Percentiles rank a stretch among this genome's conserved stretches.
phyloP scores from a whole-genome alignment of 2,329 filamentous ascomycete species.

The Dryadomyces sulphureus region DNA sequence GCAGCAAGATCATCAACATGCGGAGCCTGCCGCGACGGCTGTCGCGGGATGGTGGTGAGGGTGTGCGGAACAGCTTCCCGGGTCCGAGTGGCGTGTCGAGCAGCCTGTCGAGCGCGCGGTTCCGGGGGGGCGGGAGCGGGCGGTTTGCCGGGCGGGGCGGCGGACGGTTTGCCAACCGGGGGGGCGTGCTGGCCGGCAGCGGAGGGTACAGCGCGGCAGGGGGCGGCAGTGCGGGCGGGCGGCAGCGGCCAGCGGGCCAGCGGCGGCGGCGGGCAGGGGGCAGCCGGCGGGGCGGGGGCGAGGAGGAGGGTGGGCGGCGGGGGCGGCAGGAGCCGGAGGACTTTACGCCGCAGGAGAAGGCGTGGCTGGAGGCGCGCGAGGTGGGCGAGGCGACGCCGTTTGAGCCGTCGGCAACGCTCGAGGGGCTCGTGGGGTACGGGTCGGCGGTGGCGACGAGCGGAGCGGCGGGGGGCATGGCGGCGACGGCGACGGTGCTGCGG shows the following conservation, averaged over 20 bases:
- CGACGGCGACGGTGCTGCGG: conserved; percentile 18
- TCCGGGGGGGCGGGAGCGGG: not conserved
- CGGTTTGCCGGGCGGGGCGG: conserved; percentile 2
- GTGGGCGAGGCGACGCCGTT: conserved; percentile 17
- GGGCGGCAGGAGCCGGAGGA: conserved; percentile 1
- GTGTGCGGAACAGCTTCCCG: conserved; percentile 1
- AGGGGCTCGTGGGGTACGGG: conserved; percentile 21
- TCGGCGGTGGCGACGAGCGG: conserved; percentile 21
- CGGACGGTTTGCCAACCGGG: not conserved
- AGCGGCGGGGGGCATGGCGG: conserved; percentile 7
- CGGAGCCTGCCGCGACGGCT: conserved; percentile 12
- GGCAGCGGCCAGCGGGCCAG: not conserved
- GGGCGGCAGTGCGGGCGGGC: not conserved
- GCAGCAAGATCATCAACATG: conserved; percentile 15
- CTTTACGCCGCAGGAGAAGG: conserved; percentile 12
- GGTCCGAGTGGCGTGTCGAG: conserved; percentile 5
- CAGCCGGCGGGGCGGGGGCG: conserved; percentile 1
- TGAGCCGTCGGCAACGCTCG: conserved; percentile 18
- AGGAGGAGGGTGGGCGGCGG: not conserved
- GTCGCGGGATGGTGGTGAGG: not conserved
- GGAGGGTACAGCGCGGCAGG: not conserved
- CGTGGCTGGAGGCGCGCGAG: conserved; percentile 15
- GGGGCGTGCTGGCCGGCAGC: not conserved
- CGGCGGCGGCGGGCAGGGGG: conserved; percentile 1
- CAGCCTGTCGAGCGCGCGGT: not conserved